Evolutionary conservation across 768 basidiomycete genomes (phyloP), one percentile per base, ranked within the genome.

Genomic region (Tricholoma saponaceum): DNA sequence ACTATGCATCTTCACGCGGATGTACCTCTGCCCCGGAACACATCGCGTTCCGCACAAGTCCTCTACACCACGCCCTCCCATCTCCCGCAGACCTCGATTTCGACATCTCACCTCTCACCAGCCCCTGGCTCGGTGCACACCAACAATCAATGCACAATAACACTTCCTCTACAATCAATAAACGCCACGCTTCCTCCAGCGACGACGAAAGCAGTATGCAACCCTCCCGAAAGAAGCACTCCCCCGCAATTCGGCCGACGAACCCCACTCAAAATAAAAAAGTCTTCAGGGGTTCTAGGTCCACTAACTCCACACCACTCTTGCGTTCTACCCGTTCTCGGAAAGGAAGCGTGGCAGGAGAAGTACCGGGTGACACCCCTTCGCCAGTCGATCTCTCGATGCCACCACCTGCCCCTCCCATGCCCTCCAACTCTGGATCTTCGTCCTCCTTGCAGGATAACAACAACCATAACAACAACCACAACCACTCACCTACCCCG

Each of bases 301-400:
- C 84, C 0, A 81, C 84, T 4, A 82, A 73, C 46, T 85, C 84
- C 20, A 86, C 86, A 3, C 85, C 86, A 1, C 66, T 84, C 23
- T 66, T 87, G 52, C 74, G 78, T 37, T 78, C 79, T 2, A 71
- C 74, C n/a, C 72, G 76, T 16, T 66, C 70, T 4, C 69, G 78
- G 30, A 75, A 75, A 58, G 75, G 75, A 35, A 79, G 78, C 66
- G 71, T 69, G 26, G 67, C 73, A 41, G 74, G 70, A 28, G 76
- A 77, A 46, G 71, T 63, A 2, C 67, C 69, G 10, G 76, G 71
- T 7, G 87, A 90, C 64, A 85, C 89, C 0, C 92, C 94, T 0
- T 92, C 90, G 5, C 93, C 94, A 2, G 92, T 96, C 1, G 94
- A 96, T 72, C 71, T 90, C 18, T 80, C 84, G 9, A 94, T 95